Evolutionary conservation across 352 stramenopile species (phyloP).

Genomic region (Pythium sukuiense): DNA sequence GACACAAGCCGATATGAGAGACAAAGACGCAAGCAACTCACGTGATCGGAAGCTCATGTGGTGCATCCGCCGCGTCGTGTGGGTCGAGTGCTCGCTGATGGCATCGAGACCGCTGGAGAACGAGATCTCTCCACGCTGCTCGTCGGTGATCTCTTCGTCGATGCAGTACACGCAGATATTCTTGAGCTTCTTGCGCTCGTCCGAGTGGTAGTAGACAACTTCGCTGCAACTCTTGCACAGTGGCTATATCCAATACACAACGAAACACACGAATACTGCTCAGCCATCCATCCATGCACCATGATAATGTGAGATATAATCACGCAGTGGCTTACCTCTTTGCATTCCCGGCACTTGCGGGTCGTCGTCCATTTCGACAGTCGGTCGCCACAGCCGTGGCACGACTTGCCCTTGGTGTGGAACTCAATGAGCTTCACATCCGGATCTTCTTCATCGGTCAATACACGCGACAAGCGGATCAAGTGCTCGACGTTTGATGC

Average conservation of each 20-base stretch:
- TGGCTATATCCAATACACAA: constrained; percentile 19
- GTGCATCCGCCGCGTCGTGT: constrained; percentile 21
- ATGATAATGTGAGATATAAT: no score
- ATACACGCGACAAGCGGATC: constrained; percentile 52
- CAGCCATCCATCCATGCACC: no score
- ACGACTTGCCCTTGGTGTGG: constrained; percentile 37
- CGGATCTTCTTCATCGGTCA: constrained; percentile 52
- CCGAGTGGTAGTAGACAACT: constrained; percentile 59
- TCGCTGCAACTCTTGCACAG: constrained; percentile 66
- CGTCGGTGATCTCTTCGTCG: constrained; percentile 28
- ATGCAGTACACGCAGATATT: constrained; percentile 70
- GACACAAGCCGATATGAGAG: no score
- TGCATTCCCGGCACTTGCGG: constrained; percentile 60
- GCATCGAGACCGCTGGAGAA: constrained; percentile 17
- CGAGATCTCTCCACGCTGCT: constrained; percentile 18
- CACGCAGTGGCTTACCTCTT: constrained; percentile 46
- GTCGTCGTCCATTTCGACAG: constrained; percentile 45
- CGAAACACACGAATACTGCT: constrained; percentile 3
- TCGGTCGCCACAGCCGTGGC: constrained; percentile 44
- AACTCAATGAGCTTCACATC: constrained; percentile 40
- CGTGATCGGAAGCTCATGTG: constrained; percentile 33
- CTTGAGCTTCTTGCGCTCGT: constrained; percentile 67
- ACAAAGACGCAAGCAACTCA: constrained; percentile 8
- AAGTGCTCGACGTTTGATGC: constrained; percentile 62
- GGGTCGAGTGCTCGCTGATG: constrained; percentile 21